Percentiles rank a stretch among this genome's conserved stretches.
Evolutionary conservation across 106 monocot species (phyloP).

Genomic region (Acorus gramineus): DNA sequence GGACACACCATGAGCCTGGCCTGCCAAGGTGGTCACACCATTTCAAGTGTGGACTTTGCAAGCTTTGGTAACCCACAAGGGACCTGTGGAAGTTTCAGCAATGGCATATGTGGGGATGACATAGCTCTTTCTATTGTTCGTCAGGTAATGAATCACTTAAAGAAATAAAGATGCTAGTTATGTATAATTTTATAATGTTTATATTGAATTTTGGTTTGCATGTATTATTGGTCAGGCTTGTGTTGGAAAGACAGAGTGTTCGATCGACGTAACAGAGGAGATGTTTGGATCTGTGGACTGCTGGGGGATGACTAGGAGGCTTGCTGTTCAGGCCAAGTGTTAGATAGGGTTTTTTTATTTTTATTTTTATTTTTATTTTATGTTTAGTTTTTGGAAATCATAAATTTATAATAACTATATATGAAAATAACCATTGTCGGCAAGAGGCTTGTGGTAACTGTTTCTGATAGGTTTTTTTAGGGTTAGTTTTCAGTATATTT

Average conservation of each 20-base stretch:
- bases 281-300: constrained; percentile 3
- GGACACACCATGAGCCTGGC: constrained; percentile 29
- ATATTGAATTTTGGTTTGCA: background rate
- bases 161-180: no score
- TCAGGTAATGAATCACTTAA: background rate
- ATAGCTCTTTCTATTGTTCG: background rate
- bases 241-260: constrained; percentile 20
- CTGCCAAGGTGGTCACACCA: constrained; percentile 15
- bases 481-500: no score
- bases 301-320: background rate
- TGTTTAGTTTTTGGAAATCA: no score
- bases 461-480: no score
- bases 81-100: constrained; percentile 17
- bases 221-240: constrained; percentile 10
- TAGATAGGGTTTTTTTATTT: constrained; percentile 2
- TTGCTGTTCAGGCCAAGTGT: constrained; percentile 26
- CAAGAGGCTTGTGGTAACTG: no score
- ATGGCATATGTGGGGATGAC: constrained; percentile 20
- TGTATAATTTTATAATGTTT: background rate
- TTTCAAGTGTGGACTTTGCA: constrained; percentile 28
- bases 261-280: constrained; percentile 2
- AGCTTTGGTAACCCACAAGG: constrained; percentile 26
- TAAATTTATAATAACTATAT: no score
- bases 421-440: no score
- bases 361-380: no score